Evolutionary conservation across 108 stramenopile species (phyloP), one percentile per base, ranked within the genome.

Genomic region (Phaeodactylum tricornutum): DNA sequence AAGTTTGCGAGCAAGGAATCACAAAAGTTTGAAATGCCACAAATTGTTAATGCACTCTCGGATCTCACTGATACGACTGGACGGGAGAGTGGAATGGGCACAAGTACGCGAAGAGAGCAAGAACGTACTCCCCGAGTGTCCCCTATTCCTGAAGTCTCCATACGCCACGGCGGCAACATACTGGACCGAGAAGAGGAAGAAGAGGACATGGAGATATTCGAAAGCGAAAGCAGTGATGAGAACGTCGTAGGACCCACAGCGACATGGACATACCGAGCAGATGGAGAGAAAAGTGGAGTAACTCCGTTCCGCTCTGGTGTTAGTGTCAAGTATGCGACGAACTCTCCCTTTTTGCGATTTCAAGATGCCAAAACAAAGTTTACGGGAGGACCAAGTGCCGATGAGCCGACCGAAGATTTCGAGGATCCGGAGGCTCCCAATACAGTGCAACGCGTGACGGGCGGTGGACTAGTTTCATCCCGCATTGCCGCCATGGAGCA

Each of bases 271-370:
- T n/a, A n/a, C n/a, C n/a, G n/a, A n/a, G n/a, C n/a, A n/a, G n/a
- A n/a, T n/a, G n/a, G n/a, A n/a, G n/a, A n/a, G n/a, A n/a, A 34
- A 1, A 39, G 44, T 22, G 50, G 57, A 0, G 61, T 63, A 21
- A 66, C 64, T 15, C 64, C 64, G 1, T 51, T 44, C 23, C 53
- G 53, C 22, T 44, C 43, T 19, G 57, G 64, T 15, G 40, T 16
- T 34, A 24, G 26, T 20, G 50, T 46, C 17, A 50, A 43, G 8
- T 33, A 57, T 15, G 30, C 69, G 11, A 52, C 62, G 11, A 47
- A 64, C 28, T 71, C 69, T 15, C 69, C 69, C 0, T 45, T 35
- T 32, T 24, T 47, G 29, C 57, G 69, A 25, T 71, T 64, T 35
- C 34, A 59, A 29, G 36, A 64, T 29, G 69, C 69, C 31, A 69